These are phyloP conservation scores for Backusella sp. DNA, from an alignment of 192 early-diverging fungal species.

Conservation along the genomic window DNA sequence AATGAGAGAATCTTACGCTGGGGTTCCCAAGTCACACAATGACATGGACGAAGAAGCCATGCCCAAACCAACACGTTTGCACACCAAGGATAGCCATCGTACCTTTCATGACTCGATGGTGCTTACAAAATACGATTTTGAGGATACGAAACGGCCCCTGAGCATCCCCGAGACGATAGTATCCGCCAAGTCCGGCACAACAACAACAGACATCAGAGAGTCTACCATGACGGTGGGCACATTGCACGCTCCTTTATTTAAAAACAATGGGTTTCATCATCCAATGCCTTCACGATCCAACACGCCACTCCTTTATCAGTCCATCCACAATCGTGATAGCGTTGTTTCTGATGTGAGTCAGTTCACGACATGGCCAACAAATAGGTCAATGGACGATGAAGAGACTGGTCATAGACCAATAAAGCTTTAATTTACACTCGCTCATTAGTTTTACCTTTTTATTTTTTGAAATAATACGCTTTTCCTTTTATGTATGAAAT, in stretches of 20 bases:
- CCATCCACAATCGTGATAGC: not conserved
- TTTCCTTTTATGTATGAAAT: not conserved
- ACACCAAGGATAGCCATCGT: not conserved
- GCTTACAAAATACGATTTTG: not conserved
- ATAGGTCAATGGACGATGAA: not conserved
- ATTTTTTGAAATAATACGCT: not conserved
- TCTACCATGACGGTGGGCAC: not conserved
- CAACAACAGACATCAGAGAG: not conserved
- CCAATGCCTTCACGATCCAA: not conserved
- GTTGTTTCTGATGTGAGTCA: not conserved
- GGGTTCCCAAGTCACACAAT: not conserved
- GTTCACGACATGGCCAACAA: not conserved
- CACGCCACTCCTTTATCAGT: not conserved
- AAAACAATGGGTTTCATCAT: not conserved
- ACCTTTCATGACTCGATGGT: constrained; percentile 1
- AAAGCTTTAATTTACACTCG: not conserved
- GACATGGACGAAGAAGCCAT: not conserved
- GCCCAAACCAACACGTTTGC: not conserved
- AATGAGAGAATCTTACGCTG: constrained; percentile 28
- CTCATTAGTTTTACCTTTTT: not conserved
- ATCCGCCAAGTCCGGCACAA: no score
- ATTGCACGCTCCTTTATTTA: not conserved
- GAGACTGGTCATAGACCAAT: not conserved
- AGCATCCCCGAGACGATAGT: not conserved
- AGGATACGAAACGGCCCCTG: not conserved